Percentiles rank a stretch among this genome's conserved stretches.
Evolutionary conservation across 1,284 basidiomycete species (phyloP).

Genomic region (Schizophyllum amplum): DNA sequence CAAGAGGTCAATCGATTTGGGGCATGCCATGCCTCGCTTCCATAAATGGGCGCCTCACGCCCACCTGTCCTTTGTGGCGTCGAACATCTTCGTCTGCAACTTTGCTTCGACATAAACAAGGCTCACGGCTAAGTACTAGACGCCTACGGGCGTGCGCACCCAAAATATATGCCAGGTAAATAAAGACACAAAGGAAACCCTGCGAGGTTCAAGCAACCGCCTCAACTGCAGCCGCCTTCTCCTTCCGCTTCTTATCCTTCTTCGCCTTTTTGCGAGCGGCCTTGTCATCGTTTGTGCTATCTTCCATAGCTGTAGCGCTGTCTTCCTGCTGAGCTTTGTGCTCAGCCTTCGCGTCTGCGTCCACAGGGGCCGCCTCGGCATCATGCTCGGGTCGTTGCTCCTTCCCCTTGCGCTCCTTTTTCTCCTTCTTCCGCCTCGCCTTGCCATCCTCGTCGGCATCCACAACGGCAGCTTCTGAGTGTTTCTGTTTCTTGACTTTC

Average conservation of each 20-base stretch:
- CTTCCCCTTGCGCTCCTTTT: conserved; percentile 11
- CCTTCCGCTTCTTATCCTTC: conserved; percentile 19
- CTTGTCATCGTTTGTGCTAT: conserved; percentile 4
- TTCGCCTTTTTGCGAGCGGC: conserved; percentile 9
- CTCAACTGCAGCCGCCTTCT: conserved; percentile 5
- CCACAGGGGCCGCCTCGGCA: conserved; percentile 7
- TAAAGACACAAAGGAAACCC: not conserved
- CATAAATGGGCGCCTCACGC: no score
- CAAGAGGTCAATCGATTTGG: no score
- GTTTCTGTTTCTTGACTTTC: not conserved
- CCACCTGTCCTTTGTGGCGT: no score
- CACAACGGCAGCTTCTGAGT: not conserved
- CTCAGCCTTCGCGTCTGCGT: conserved; percentile 1
- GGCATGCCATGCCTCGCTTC: no score
- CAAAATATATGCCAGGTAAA: not conserved
- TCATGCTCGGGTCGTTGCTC: no score
- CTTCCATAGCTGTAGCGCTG: not conserved
- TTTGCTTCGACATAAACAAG: no score
- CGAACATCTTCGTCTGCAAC: no score
- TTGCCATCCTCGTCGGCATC: conserved; percentile 6
- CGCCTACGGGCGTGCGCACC: no score
- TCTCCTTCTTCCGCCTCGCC: conserved; percentile 14
- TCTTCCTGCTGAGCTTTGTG: conserved; percentile 5
- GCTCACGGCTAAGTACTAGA: no score
- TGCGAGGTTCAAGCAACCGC: not conserved